Conservation (phyloP, 192 early-diverging fungal species). For the Backusella parvicylindrica region DNA sequence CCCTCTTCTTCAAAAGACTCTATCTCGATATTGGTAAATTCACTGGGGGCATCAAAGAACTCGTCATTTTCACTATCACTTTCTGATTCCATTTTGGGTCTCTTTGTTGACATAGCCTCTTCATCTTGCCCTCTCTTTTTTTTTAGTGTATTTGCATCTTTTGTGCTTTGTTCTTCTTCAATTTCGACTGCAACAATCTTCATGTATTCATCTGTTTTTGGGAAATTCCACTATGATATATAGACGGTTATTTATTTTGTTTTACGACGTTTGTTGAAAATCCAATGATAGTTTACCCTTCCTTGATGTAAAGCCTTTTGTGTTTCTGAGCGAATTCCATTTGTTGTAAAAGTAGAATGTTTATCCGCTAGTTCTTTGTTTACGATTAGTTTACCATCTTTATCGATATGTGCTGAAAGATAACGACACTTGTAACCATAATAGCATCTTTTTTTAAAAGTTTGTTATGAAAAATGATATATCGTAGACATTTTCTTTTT, state of each 20-base stretch:
- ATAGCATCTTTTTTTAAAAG: constrained; percentile 35
- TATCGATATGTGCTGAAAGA: constrained; percentile 49
- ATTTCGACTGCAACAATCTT: constrained; percentile 27
- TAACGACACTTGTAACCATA: constrained; percentile 66
- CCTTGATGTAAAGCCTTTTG: constrained; percentile 14
- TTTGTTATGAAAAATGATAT: not conserved
- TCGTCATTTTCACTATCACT: constrained; percentile 3
- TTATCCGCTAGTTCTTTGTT: constrained; percentile 45
- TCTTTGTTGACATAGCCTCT: not conserved
- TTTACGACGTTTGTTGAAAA: not conserved
- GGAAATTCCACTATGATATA: constrained; percentile 39
- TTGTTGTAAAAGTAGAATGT: constrained; percentile 19
- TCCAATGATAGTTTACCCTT: not conserved
- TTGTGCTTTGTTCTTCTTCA: constrained; percentile 21
- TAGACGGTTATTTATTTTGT: too few relatives aligned
- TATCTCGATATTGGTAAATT: constrained; percentile 10
- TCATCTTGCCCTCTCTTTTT: constrained; percentile 11
- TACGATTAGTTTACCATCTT: constrained; percentile 45
- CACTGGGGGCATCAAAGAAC: constrained; percentile 9
- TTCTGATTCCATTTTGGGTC: not conserved
- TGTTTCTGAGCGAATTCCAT: constrained; percentile 12
- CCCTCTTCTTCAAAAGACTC: not conserved
- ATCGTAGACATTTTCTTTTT: constrained; percentile 20
- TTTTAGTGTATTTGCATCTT: constrained; percentile 7
- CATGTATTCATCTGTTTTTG: constrained; percentile 36